These are phyloP conservation scores for Arabidopsis lyrata DNA, from an alignment of 441 rosid genomes.

Conservation along the genomic window DNA sequence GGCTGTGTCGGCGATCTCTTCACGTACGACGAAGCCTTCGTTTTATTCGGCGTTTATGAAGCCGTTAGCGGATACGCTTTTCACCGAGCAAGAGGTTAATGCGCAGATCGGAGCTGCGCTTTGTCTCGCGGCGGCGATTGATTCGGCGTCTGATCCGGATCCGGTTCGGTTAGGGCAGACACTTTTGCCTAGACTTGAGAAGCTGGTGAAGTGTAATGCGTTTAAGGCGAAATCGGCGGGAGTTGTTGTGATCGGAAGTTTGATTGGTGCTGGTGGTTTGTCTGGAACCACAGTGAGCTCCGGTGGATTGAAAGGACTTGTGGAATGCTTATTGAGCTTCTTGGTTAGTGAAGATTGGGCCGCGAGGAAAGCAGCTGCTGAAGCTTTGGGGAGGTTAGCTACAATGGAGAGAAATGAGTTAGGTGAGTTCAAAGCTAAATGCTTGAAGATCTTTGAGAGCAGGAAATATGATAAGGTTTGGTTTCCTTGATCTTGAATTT, in stretches of 20 bases:
- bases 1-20: conserved; percentile 65
- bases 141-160: conserved; percentile 77
- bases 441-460: conserved; percentile 72
- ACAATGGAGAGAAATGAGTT: conserved; percentile 66
- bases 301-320: conserved; percentile 55
- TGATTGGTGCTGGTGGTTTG: conserved; percentile 77
- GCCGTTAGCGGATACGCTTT: conserved; percentile 79
- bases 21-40: conserved; percentile 60
- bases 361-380: conserved; percentile 87
- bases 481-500: neutral
- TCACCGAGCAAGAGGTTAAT: conserved; percentile 81
- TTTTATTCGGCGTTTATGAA: conserved; percentile 69
- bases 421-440: conserved; percentile 69
- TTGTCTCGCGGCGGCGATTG: conserved; percentile 84
- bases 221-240: conserved; percentile 83
- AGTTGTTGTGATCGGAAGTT: conserved; percentile 79
- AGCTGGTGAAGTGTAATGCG: conserved; percentile 65
- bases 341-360: conserved; percentile 84
- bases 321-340: conserved; percentile 70
- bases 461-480: conserved; percentile 86
- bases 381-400: conserved; percentile 79
- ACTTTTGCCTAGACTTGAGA: conserved; percentile 68
- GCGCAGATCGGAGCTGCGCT: conserved; percentile 87
- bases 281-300: conserved; percentile 38
- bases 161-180: conserved; percentile 57